Base-by-base conservation (phyloP, 2,329 filamentous ascomycete genomes). In the Alternaria novae-zelandiae region DNA sequence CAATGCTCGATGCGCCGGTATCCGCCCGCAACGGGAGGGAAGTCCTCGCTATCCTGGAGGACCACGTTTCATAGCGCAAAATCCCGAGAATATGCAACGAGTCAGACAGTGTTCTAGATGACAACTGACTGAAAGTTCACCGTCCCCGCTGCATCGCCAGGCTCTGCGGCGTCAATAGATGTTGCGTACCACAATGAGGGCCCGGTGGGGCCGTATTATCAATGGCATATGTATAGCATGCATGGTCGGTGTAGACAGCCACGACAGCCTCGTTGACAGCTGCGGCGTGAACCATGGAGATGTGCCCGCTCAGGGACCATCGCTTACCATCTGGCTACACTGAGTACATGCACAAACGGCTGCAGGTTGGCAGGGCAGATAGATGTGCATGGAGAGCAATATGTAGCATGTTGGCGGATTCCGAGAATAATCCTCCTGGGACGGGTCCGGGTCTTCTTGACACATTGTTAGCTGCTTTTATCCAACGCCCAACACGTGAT, bases 101-200 rank as follows among this genome's bases (percentile, higher is more conserved):
- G 70, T 72, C 71, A 72, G 64, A 56, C 61, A 62, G 56, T 54
- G 64, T 70, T 73, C 71, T 72, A 68, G 71, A 72, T 59, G 61
- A 63, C 50, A 54, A 32, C 54, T 63, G 58, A 56, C 61, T 55
- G 59, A 63, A 54, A 30, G 56, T 56, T 46, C 66, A 28, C 55
- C 43, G 53, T 59, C 63, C 65, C 66, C 66, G 57, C 66, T 41
- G 50, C 59, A 57, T 60, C 46, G 44, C 41, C 57, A 64, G 67
- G 59, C 63, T 57, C 30, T 44, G 47, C 54, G 57, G 55, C 49
- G 47, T 54, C 50, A 32, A 28, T 11, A 36, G 51, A 17, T 53
- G 28, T 25, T 49, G 53, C 41, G 26, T 30, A 46, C 43, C 44
- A 47, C 59, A 47, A 51, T 12, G 47, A 46, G 44, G 49, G 11